These are phyloP conservation scores for Saccharomycopsis sp. DNA, from an alignment of 805 yeast genomes.

Conservation along the genomic window DNA sequence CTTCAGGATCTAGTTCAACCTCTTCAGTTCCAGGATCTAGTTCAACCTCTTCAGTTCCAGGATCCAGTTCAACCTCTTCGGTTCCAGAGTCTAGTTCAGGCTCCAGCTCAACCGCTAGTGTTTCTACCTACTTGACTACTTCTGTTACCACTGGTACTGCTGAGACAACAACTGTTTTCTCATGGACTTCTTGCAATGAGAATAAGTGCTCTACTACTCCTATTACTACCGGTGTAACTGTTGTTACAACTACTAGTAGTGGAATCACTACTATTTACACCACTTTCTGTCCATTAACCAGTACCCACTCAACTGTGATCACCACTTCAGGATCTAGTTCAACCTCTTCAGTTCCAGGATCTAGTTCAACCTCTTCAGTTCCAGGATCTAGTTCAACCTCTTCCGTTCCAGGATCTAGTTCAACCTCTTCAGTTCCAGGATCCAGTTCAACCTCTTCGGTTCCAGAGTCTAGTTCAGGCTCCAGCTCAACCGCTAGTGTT, in stretches of 20 bases:
- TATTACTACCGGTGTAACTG: slow-evolving; percentile 27
- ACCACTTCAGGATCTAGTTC: background rate
- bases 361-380: background rate
- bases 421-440: background rate
- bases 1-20: slow-evolving; percentile 5
- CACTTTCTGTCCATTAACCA: slow-evolving; percentile 27
- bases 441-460: background rate
- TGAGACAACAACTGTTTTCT: slow-evolving; percentile 28
- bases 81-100: background rate
- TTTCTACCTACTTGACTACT: background rate
- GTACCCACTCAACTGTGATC: background rate
- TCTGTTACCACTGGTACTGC: slow-evolving; percentile 1
- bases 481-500: background rate
- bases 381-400: background rate
- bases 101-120: background rate
- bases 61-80: background rate
- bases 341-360: too few species aligned
- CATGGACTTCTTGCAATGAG: slow-evolving; percentile 25
- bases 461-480: background rate
- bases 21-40: background rate
- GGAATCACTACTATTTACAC: slow-evolving; percentile 26
- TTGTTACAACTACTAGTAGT: slow-evolving; percentile 24
- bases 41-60: background rate
- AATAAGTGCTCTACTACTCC: slow-evolving; percentile 23
- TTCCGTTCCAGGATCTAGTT: background rate